Evolutionary conservation across 257 asterid species (phyloP).

Genomic region (Solanum peruvianum): DNA sequence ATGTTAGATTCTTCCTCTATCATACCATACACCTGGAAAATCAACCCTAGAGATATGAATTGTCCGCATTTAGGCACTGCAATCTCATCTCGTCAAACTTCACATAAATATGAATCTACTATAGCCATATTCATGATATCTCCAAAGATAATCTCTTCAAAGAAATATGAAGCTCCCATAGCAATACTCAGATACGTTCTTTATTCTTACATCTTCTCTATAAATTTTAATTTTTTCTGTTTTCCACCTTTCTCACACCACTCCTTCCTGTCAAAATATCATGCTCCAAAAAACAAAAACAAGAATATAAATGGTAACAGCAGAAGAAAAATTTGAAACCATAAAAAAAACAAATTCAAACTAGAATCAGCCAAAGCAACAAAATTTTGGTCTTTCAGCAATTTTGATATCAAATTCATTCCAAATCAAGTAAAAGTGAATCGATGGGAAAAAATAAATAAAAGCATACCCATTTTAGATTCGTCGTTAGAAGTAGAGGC

Average conservation of each 20-base stretch:
- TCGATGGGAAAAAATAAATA: background rate
- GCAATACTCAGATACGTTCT: background rate
- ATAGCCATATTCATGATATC: background rate
- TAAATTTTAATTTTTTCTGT: background rate
- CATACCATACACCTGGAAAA: background rate
- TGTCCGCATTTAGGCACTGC: background rate
- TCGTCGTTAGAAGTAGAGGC: conserved; percentile 4
- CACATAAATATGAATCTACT: background rate
- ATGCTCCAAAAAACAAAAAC: background rate
- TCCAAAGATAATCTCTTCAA: background rate
- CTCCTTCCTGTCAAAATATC: background rate
- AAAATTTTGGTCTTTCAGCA: background rate
- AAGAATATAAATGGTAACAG: background rate
- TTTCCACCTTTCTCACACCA: background rate
- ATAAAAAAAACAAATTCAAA: background rate
- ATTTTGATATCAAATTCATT: background rate
- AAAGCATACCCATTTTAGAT: conserved; percentile 21
- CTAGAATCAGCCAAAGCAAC: background rate
- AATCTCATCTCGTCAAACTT: background rate
- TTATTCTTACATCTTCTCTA: background rate
- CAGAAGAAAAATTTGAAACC: background rate
- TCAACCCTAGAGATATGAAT: background rate
- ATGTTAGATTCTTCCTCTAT: background rate
- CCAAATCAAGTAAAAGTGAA: background rate
- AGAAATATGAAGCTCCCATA: background rate